Conservation (phyloP, 306 rosid species). For the Vachellia pachyceras region DNA sequence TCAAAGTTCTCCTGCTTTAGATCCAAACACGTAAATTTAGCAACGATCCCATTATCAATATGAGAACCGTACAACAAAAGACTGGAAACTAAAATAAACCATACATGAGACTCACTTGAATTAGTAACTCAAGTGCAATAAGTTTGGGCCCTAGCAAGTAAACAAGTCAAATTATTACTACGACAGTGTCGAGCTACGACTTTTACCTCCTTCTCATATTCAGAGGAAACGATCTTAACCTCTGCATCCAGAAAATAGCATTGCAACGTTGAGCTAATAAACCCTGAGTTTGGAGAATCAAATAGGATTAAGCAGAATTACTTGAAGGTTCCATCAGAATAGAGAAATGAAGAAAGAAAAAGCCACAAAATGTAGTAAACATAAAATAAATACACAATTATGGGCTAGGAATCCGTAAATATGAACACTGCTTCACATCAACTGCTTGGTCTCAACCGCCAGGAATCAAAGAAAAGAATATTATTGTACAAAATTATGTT, state of each 20-base stretch:
- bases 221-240: constrained; percentile 44
- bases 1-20: constrained; percentile 95
- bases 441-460: background rate
- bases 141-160: background rate
- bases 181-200: background rate
- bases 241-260: constrained; percentile 33
- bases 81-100: constrained; percentile 14
- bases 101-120: background rate
- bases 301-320: constrained; percentile 13
- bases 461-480: background rate
- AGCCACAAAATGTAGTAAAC: background rate
- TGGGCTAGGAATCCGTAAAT: background rate
- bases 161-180: background rate
- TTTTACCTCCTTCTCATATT: constrained; percentile 56
- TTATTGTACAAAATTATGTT: background rate
- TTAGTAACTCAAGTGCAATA: background rate
- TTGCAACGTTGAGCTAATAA: constrained; percentile 43
- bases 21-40: constrained; percentile 71
- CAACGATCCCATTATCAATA: constrained; percentile 37
- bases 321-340: background rate
- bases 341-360: background rate
- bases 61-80: background rate
- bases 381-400: background rate
- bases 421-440: background rate
- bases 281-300: constrained; percentile 21